These are phyloP conservation scores for Grosmannia serpens DNA, from an alignment of 2,329 filamentous ascomycete species.

Conservation along the genomic window DNA sequence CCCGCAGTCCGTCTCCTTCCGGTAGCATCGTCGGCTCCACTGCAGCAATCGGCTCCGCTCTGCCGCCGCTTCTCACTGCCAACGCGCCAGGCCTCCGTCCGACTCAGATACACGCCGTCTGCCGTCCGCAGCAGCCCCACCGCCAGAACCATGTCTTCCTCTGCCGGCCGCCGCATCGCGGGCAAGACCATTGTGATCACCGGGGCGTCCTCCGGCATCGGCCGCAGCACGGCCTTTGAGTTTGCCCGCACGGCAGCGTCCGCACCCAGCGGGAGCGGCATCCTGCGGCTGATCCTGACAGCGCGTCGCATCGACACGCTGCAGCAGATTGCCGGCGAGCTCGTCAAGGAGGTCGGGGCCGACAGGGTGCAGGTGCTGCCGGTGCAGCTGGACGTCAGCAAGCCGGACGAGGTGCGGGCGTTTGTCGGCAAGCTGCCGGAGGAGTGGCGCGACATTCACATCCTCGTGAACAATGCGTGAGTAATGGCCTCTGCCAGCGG, in stretches of 20 bases:
- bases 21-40: neutral
- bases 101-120: neutral
- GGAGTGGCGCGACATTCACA: conserved; percentile 74
- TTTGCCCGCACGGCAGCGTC: conserved; percentile 78
- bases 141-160: conserved; percentile 8
- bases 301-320: conserved; percentile 76
- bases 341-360: conserved; percentile 65
- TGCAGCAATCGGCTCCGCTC: neutral
- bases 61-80: neutral
- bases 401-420: conserved; percentile 56
- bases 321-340: conserved; percentile 63
- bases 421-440: conserved; percentile 66
- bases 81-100: neutral
- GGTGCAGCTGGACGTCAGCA: conserved; percentile 79
- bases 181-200: conserved; percentile 92
- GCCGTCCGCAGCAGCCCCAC: neutral
- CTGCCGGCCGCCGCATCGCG: conserved; percentile 64
- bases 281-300: conserved; percentile 75
- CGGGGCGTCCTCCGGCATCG: conserved; percentile 88
- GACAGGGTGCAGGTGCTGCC: conserved; percentile 78
- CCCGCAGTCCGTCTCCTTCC: neutral
- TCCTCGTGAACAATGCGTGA: conserved; percentile 94
- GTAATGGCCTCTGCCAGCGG: conserved; percentile 19
- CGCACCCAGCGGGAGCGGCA: conserved; percentile 15
- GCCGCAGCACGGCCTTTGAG: conserved; percentile 70